These are phyloP conservation scores for Maudiozyma humilis DNA, from an alignment of 1,139 yeast species.

Conservation along the genomic window DNA sequence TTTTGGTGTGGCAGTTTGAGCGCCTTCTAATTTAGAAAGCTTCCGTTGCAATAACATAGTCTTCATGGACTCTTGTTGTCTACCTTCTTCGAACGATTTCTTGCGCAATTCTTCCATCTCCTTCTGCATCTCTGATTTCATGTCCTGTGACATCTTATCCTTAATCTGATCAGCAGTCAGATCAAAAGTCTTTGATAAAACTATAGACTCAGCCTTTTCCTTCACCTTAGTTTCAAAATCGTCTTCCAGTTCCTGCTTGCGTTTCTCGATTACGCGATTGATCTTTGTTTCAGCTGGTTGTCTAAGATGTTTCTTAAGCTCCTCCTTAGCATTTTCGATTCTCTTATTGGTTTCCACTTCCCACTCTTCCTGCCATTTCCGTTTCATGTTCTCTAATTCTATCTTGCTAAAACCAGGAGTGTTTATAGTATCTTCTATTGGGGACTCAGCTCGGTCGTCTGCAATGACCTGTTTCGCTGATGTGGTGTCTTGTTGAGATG, in stretches of 20 bases:
- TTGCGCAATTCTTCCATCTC: conserved; percentile 30
- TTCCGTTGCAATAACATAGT: conserved; percentile 27
- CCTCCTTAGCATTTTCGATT: conserved; percentile 28
- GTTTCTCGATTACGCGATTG: conserved; percentile 21
- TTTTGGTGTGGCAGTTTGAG: conserved; percentile 8
- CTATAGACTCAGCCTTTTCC: conserved; percentile 11
- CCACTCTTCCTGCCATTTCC: conserved; percentile 17
- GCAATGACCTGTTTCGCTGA: conserved; percentile 16
- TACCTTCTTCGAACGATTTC: conserved; percentile 34
- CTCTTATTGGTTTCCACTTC: conserved; percentile 20
- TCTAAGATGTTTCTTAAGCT: conserved; percentile 26
- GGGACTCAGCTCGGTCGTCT: conserved; percentile 9
- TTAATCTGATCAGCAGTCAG: conserved; percentile 9
- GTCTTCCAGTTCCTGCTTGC: conserved; percentile 20
- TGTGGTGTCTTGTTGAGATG: too few species aligned
- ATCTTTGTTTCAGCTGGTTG: conserved; percentile 28
- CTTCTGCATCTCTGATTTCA: conserved; percentile 16
- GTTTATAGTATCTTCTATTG: not conserved
- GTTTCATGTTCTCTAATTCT: conserved; percentile 3
- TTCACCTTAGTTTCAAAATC: conserved; percentile 21
- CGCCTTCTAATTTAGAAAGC: conserved; percentile 21
- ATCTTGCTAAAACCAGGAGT: not conserved
- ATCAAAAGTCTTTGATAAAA: conserved; percentile 5
- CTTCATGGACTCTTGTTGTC: conserved; percentile 33
- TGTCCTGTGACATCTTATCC: conserved; percentile 14